Base-by-base conservation (phyloP, 345 rosid genomes). In the Salix koriyanagi region DNA sequence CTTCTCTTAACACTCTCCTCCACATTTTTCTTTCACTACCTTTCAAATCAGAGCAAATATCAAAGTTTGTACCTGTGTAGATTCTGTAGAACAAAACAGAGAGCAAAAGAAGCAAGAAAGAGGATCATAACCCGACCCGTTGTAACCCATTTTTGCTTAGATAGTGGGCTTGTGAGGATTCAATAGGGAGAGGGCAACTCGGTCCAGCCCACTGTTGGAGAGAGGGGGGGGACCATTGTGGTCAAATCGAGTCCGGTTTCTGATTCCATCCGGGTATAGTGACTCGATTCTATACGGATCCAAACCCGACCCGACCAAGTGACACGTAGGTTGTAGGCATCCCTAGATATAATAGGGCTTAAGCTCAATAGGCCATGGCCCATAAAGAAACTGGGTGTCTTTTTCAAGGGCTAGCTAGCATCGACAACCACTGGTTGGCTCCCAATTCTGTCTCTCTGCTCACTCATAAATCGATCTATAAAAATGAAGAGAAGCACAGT, bases 1-100 rank as follows among this genome's bases (percentile, higher is more conserved):
- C 76, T 71, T 74, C 81, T 15, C 79, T 78, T 67, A 84, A 50
- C 79, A 78, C 84, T 85, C 81, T 86, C 81, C 87, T 86, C 88
- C 82, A 85, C 88, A 87, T 79, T 46, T n/a, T 25, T 11, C 30
- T 23, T n/a, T 41, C 23, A n/a, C 50, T 39, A 4, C 50, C 50
- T 68, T 42, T 65, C 4, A 28, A 65, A 65, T 16, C 1, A 26
- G 68, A 28, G 11, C 19, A 65, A 28, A 16, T 13, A 3, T 30
- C 37, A 30, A 15, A 65, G 23, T 65, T 65, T 13, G 15, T 16
- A 13, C 14, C 0, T 32, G 34, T 32, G 34, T 32, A 32, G 34
- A 32, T 32, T 32, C 34, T 15, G 39, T 0, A 7, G 28, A 65
- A 2, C 21, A 13, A 30, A 15, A 65, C 2, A 15, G 11, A 65